Base-by-base conservation (phyloP, 768 basidiomycete genomes). In the Arthromyces matolae region DNA sequence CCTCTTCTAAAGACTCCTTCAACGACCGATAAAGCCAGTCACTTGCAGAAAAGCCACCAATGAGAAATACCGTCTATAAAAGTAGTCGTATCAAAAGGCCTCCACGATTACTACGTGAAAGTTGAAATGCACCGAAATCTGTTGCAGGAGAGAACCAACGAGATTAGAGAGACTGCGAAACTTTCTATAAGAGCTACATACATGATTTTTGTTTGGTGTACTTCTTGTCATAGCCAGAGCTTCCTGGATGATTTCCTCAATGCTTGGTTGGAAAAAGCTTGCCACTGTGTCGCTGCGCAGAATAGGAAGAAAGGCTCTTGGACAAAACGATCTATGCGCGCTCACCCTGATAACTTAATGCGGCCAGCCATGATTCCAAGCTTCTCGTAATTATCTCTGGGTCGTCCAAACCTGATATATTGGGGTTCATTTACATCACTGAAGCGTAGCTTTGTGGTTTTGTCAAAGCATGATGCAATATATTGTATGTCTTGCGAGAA, bases 391-490 rank as follows among this genome's bases (percentile, higher is more conserved):
- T 64, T 68, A 50, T 78, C 76, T 13, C 57, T 61, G 13, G 66
- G 61, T 3, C 65, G 64, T 12, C 78, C 77, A 43, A 80, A 79
- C 40, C 66, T 71, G 47, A 80, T 71, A 54, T 64, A 78, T 25
- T 72, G 70, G 13, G 70, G 66, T 19, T 79, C 71, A 3, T 51
- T 40, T 7, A 62, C 47, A 45, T 70, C 68, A 20, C 59, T 62
- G 52, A 80, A 80, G 18, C 66, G 60, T 6, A 71, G 57, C 43
- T 78, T 80, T 1, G 78, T 72, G 0, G 69, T 65, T 47, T 69
- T 72, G 56, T 80, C 78, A 46, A 81, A 81, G 34, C 64, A 67
- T 16, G 59, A 55, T 1, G 62, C 56, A 47, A 80, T 79, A 34
- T 71, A 58, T 19, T 60, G 49, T 18, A 78, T 51, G 41, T 78